These are phyloP conservation scores for Rhodomyrtus tomentosa DNA, from an alignment of 345 rosid species.

Conservation along the genomic window DNA sequence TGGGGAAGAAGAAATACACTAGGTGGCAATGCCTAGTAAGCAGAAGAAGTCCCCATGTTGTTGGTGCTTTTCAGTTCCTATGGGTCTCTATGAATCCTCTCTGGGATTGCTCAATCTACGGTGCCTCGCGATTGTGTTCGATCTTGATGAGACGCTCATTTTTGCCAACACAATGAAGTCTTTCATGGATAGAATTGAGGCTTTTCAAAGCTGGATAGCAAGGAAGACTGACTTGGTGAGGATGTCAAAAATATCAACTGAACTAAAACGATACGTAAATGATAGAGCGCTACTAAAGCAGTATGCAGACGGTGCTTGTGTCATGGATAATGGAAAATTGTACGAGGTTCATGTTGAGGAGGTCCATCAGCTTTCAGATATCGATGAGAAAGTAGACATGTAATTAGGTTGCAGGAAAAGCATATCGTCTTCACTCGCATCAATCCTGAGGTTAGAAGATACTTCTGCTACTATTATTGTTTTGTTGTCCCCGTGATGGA, in stretches of 20 bases:
- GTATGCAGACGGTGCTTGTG: constrained; percentile 54
- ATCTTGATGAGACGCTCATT: constrained; percentile 88
- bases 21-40: constrained; percentile 97
- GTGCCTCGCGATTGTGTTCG: constrained; percentile 86
- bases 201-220: constrained; percentile 57
- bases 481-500: no score
- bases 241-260: constrained; percentile 63
- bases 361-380: constrained; percentile 45
- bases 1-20: constrained; percentile 83
- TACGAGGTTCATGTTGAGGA: constrained; percentile 72
- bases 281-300: constrained; percentile 78
- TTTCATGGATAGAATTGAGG: constrained; percentile 75
- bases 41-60: constrained; percentile 95
- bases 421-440: no score
- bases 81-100: constrained; percentile 65
- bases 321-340: constrained; percentile 52
- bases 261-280: constrained; percentile 56
- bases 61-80: constrained; percentile 81
- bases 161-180: constrained; percentile 97
- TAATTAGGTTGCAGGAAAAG: no score
- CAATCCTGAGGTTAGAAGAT: no score
- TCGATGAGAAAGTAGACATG: constrained; percentile 51
- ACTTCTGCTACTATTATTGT: no score
- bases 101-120: constrained; percentile 71
- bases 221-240: constrained; percentile 66